A percentile compares a stretch with the other conserved stretches of the same genome.
Conservation (phyloP, 768 basidiomycete genomes). For the Leccinum broughii region DNA sequence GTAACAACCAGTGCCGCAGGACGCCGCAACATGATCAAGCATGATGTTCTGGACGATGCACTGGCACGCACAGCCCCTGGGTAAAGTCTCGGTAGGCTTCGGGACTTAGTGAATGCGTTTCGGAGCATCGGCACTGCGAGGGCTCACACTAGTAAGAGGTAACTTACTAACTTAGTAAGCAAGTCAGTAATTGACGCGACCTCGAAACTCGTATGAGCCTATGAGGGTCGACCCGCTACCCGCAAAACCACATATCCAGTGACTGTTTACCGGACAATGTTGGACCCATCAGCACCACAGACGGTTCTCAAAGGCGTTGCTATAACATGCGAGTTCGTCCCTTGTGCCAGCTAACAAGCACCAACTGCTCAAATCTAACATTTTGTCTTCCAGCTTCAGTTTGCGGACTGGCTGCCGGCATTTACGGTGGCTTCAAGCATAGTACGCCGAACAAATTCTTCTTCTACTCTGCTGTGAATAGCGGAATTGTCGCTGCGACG, state of each 20-base stretch:
- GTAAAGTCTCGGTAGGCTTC: slow-evolving; percentile 1
- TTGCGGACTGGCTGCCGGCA: slow-evolving; percentile 48
- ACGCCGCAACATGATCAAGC: slow-evolving; percentile 6
- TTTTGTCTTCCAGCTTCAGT: slow-evolving; percentile 49
- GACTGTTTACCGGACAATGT: slow-evolving; percentile 4
- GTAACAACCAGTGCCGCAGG: slow-evolving; percentile 21
- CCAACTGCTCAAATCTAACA: slow-evolving; percentile 25
- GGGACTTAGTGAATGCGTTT: slow-evolving; percentile 5
- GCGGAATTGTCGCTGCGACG: slow-evolving; percentile 64
- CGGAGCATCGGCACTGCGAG: slow-evolving; percentile 11
- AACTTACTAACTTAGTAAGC: too few species aligned
- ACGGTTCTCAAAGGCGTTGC: slow-evolving; percentile 59
- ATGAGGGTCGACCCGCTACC: slow-evolving; percentile 2
- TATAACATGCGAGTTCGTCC: slow-evolving; percentile 80
- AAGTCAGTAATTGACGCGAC: neutral
- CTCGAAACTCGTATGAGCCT: neutral
- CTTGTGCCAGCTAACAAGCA: slow-evolving; percentile 9
- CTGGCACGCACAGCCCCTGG: slow-evolving; percentile 11
- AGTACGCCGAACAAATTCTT: slow-evolving; percentile 51
- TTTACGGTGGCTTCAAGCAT: slow-evolving; percentile 48
- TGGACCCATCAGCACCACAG: slow-evolving; percentile 35
- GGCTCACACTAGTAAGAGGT: neutral
- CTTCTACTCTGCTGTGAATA: slow-evolving; percentile 66
- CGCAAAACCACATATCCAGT: neutral
- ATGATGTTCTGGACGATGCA: neutral